Evolutionary conservation across 768 basidiomycete genomes (phyloP).

Genomic region (Sporobolomyces roseus): DNA sequence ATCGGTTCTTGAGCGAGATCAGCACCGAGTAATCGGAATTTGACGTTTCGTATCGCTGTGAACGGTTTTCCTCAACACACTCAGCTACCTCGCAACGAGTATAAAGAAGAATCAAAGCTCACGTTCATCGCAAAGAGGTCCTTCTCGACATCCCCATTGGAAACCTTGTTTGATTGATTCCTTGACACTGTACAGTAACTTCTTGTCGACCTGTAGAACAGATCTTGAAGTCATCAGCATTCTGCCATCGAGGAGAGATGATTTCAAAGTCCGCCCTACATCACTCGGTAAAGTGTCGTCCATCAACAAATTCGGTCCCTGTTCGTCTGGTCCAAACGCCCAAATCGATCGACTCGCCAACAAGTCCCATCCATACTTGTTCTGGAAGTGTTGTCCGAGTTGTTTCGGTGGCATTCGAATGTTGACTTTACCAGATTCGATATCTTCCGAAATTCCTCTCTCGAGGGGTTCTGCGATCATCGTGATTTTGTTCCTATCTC

Average conservation of each 20-base stretch:
- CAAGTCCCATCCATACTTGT: constrained; percentile 97
- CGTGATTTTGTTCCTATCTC: constrained; percentile 82
- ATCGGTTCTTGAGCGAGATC: constrained; percentile 91
- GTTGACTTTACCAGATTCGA: constrained; percentile 84
- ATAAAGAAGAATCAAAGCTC: too few relatives aligned
- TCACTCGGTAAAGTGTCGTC: constrained; percentile 96
- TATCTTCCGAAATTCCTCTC: constrained; percentile 89
- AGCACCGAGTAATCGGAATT: constrained; percentile 92
- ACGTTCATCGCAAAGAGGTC: constrained; percentile 98
- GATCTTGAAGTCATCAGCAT: background rate
- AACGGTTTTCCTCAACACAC: background rate
- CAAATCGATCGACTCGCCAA: constrained; percentile 96
- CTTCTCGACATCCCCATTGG: constrained; percentile 98
- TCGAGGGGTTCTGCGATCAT: constrained; percentile 99
- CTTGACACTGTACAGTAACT: constrained; percentile 77
- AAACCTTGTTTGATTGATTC: constrained; percentile 98
- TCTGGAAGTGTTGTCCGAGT: constrained; percentile 89
- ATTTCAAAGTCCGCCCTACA: constrained; percentile 51
- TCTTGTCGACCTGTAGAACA: constrained; percentile 79
- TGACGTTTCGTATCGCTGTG: constrained; percentile 94
- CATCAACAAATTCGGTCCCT: constrained; percentile 84
- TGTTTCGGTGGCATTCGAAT: constrained; percentile 96
- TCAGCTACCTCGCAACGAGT: too few relatives aligned
- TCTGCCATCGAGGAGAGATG: background rate
- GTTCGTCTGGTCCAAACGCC: constrained; percentile 98